Evolutionary conservation across 192 early-diverging fungal species (phyloP).

Genomic region (Coemansia sp.): DNA sequence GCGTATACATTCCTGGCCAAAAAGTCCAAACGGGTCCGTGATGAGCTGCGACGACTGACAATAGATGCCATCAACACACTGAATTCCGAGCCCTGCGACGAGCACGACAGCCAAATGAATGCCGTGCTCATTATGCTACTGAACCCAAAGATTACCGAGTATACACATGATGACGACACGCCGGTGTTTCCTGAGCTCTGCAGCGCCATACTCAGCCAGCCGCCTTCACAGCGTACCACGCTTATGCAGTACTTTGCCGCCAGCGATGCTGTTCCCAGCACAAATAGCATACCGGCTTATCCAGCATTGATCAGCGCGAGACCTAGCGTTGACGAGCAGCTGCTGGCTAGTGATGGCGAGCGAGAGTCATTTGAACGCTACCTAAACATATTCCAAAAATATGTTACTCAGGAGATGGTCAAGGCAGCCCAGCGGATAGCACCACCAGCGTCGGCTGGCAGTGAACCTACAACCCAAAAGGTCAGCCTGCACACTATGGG

Average conservation of each 20-base stretch:
- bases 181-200: conserved; percentile 47
- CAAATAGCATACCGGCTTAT: neutral
- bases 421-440: conserved; percentile 16
- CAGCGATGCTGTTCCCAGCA: neutral
- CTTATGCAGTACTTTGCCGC: conserved; percentile 42
- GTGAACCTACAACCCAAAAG: conserved; percentile 23
- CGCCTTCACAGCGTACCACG: conserved; percentile 18
- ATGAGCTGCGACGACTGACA: conserved; percentile 32
- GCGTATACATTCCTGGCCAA: conserved; percentile 19
- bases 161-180: conserved; percentile 18
- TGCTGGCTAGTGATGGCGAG: conserved; percentile 1
- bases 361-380: conserved; percentile 23
- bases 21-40: conserved; percentile 15
- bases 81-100: conserved; percentile 42
- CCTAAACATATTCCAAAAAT: conserved; percentile 34
- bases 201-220: conserved; percentile 30
- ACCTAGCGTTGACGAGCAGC: neutral
- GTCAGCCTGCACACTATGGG: conserved; percentile 32
- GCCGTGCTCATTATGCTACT: conserved; percentile 46
- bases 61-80: conserved; percentile 26
- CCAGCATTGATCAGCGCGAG: neutral
- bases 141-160: conserved; percentile 41
- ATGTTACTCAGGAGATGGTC: conserved; percentile 32
- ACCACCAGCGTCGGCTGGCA: neutral
- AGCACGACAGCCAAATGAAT: conserved; percentile 43